Conservation (phyloP, 371 early-diverging fungal genomes). For the Mucor saturninus region DNA sequence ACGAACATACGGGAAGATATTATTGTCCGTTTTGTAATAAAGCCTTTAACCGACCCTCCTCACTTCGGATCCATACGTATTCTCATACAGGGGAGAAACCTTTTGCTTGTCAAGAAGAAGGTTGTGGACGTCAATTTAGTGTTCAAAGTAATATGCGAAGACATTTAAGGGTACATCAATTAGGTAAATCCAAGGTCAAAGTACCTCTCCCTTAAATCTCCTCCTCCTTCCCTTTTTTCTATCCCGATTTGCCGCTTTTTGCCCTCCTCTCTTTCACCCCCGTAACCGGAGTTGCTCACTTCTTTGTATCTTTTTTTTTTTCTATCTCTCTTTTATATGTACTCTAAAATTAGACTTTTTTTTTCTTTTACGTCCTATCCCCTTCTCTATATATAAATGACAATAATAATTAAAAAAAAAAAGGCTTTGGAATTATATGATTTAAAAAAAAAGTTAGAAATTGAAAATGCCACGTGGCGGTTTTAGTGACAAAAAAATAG, state of each 20-base stretch:
- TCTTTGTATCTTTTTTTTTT: too few species aligned
- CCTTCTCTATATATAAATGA: too few species aligned
- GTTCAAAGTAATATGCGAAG: constrained; percentile 80
- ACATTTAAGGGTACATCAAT: constrained; percentile 59
- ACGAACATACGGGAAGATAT: constrained; percentile 33
- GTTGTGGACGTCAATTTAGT: constrained; percentile 73
- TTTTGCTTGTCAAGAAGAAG: constrained; percentile 63
- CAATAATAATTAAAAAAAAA: too few species aligned
- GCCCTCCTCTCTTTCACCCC: background rate
- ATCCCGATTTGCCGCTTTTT: constrained; percentile 21
- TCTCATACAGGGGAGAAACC: constrained; percentile 83
- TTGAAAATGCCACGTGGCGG: too few species aligned
- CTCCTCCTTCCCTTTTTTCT: background rate
- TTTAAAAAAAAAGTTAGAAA: too few species aligned
- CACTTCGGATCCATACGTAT: constrained; percentile 68
- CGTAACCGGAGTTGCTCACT: too few species aligned
- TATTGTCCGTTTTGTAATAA: constrained; percentile 38
- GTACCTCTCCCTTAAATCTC: background rate
- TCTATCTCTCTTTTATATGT: too few species aligned
- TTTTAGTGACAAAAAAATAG: too few species aligned
- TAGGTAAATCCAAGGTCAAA: constrained; percentile 29
- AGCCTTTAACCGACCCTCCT: constrained; percentile 43
- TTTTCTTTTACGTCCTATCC: too few species aligned
- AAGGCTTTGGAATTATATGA: too few species aligned
- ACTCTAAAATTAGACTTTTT: too few species aligned